phyloP scores from a whole-genome alignment of 352 stramenopile species.

The Globisporangium alternatum region DNA sequence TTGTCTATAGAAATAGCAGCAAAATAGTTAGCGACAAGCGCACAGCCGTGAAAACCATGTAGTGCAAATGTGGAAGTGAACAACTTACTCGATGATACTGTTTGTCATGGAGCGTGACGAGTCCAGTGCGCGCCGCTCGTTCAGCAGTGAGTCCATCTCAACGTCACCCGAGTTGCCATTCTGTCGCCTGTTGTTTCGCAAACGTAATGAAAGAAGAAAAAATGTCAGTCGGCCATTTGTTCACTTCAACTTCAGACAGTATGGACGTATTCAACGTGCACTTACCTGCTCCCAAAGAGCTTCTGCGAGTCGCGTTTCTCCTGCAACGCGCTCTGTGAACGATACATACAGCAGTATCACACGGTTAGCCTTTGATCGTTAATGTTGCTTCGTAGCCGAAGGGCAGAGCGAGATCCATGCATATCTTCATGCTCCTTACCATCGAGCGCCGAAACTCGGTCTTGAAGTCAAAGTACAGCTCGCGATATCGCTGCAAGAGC shows the following conservation, averaged over 20 bases:
- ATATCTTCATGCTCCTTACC: constrained; percentile 28
- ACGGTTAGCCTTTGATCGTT: not conserved
- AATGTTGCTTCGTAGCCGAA: not conserved
- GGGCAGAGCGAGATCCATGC: not conserved
- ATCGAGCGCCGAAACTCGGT: constrained; percentile 92
- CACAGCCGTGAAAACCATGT: not conserved
- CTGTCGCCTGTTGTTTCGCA: constrained; percentile 26
- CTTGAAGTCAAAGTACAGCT: constrained; percentile 95
- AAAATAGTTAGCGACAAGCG: not conserved
- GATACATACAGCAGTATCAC: not conserved
- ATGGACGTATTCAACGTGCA: not conserved
- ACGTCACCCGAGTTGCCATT: constrained; percentile 51
- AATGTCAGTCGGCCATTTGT: not conserved
- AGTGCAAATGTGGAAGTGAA: not conserved
- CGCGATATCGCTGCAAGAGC: constrained; percentile 93
- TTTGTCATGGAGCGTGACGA: constrained; percentile 78
- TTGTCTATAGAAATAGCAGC: constrained; percentile 34
- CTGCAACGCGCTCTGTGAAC: constrained; percentile 63
- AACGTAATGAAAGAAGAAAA: not conserved
- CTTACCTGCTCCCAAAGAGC: constrained; percentile 75
- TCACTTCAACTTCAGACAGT: constrained; percentile 6
- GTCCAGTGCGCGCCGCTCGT: constrained; percentile 75
- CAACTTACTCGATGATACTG: constrained; percentile 78
- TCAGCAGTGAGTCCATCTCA: constrained; percentile 78
- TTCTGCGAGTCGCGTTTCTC: constrained; percentile 82